Evolutionary conservation across 2,329 filamentous ascomycete species (phyloP).

Genomic region (Chaetomiaceae sp.): DNA sequence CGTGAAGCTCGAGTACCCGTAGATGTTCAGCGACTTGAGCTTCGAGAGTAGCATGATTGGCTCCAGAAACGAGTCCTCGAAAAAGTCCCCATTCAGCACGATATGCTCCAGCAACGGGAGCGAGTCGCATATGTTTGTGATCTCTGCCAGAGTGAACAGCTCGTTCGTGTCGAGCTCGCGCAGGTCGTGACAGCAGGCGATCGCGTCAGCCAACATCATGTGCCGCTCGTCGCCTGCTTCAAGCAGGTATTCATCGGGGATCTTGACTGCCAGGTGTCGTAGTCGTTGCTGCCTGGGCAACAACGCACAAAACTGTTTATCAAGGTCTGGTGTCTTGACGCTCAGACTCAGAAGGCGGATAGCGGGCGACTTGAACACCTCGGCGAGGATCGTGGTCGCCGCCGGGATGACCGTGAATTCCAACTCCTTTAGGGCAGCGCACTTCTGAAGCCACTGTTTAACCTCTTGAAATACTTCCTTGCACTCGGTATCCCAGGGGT

Average conservation of each 20-base stretch:
- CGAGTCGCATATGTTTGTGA: conserved; percentile 41
- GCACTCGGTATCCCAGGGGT: conserved; percentile 22
- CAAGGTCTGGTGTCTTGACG: conserved; percentile 44
- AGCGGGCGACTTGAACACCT: conserved; percentile 37
- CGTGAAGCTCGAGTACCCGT: conserved; percentile 52
- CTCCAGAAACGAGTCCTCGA: conserved; percentile 42
- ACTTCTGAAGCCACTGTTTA: conserved; percentile 32
- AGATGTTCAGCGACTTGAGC: conserved; percentile 49
- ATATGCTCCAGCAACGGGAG: conserved; percentile 51
- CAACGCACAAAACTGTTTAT: conserved; percentile 47
- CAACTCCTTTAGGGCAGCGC: conserved; percentile 45
- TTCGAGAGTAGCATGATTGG: conserved; percentile 35
- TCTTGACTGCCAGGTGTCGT: conserved; percentile 27
- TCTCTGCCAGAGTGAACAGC: conserved; percentile 45
- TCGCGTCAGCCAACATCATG: conserved; percentile 32
- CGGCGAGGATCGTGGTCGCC: conserved; percentile 47
- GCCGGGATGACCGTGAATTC: conserved; percentile 47
- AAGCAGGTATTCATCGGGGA: conserved; percentile 21
- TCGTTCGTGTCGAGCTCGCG: conserved; percentile 48
- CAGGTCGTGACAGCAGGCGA: conserved; percentile 48
- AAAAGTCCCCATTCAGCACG: conserved; percentile 50
- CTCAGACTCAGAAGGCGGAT: conserved; percentile 45
- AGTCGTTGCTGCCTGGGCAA: conserved; percentile 47
- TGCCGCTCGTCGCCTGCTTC: conserved; percentile 32
- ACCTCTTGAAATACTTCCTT: conserved; percentile 28